Base-by-base conservation (phyloP, 306 rosid genomes). In the Acmispon strigosus region DNA sequence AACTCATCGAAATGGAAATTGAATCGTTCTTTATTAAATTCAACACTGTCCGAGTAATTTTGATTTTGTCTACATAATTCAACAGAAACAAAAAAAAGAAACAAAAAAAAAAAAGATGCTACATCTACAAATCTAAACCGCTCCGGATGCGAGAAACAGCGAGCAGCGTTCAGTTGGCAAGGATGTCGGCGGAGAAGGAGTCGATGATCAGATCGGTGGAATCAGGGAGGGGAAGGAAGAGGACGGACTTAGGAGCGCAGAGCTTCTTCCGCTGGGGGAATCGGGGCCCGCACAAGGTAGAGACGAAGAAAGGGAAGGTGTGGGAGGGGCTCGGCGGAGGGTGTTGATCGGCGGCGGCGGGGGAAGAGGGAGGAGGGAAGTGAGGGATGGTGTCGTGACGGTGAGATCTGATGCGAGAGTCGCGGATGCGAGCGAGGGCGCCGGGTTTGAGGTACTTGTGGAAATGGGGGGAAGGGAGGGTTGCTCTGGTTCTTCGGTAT, bases 401-500 rank as follows among this genome's bases (percentile, higher is more conserved):
- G 74, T 83, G 85, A 49, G 92, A 83, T 58, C 91, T 82, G 75
- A 85, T 89, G 16, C 87, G 78, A 4, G 96, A 92, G 79, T 92
- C 96, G 6, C 98, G 94, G 78, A 92, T 86, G 32, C 81, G 90
- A 1, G 98, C 98, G 0, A 92, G 90, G 0, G 96, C 90, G 0
- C 98, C 98, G 1, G 98, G 98, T 51, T 88, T 92, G 27, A 92
- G 98, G 59, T 76, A 92, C 75, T 74, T 88, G 80, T 90, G 91
- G 32, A 83, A 86, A 2, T 89, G 5, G 37, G 37, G 74, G 58
- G 82, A 78, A 2, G 82, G 32, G 2, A 76, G 63, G 59, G 32
- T 70, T 1, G 77, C 14, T 55, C 96, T 80, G 19, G 61, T 4
- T 32, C 93, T 77, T 0, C 86, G 83, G 43, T 83, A 6, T 8